Percentiles rank a stretch among this genome's conserved stretches.
phyloP scores from a whole-genome alignment of 208 protist genomes.

The Trypanosoma cruzi region DNA sequence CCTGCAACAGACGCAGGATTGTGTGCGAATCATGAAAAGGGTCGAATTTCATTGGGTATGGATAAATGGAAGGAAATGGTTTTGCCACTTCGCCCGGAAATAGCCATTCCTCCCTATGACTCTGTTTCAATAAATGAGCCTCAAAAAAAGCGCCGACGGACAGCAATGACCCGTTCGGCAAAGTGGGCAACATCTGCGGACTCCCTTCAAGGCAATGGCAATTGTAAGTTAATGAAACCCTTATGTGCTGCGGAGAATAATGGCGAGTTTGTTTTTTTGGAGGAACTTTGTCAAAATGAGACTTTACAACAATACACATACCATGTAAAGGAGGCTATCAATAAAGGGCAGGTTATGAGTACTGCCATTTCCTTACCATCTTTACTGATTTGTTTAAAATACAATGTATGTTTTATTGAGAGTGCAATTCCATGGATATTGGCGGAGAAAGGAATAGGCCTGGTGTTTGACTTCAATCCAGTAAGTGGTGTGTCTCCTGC shows the following conservation, averaged over 20 bases:
- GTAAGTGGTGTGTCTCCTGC: background rate
- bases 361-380: constrained; percentile 43
- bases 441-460: constrained; percentile 72
- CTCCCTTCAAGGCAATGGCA: background rate
- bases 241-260: constrained; percentile 27
- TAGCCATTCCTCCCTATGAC: constrained; percentile 64
- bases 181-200: constrained; percentile 32
- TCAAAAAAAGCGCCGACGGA: constrained; percentile 39
- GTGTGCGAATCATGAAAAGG: constrained; percentile 65
- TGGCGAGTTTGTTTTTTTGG: constrained; percentile 31
- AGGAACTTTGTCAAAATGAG: constrained; percentile 34
- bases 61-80: constrained; percentile 63
- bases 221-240: constrained; percentile 31
- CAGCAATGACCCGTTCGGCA: constrained; percentile 39
- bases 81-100: constrained; percentile 40
- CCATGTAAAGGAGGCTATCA: constrained; percentile 32
- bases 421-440: constrained; percentile 73
- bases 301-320: constrained; percentile 35
- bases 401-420: constrained; percentile 61
- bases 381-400: constrained; percentile 45
- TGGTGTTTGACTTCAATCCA: constrained; percentile 34
- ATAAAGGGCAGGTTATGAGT: constrained; percentile 35
- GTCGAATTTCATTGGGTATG: constrained; percentile 44
- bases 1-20: constrained; percentile 49
- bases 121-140: constrained; percentile 50